These are phyloP conservation scores for Fraxinus americana DNA, from an alignment of 257 asterid genomes.

Conservation along the genomic window DNA sequence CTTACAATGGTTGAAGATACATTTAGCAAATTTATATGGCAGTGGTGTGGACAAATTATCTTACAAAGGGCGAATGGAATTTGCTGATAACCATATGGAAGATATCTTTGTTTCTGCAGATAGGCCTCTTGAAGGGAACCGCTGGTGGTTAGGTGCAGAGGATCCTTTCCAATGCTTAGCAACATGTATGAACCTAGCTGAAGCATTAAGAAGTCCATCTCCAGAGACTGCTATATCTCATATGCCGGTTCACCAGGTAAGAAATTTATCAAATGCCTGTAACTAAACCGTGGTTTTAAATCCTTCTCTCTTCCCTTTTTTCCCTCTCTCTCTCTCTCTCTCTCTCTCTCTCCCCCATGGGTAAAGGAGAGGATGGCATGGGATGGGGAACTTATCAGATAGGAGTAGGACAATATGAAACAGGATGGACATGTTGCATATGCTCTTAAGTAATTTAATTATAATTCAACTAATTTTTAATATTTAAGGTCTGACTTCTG, in stretches of 20 bases:
- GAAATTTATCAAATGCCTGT: constrained; percentile 13
- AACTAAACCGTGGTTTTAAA: not conserved
- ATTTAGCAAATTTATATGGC: constrained; percentile 81
- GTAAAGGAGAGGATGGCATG: not conserved
- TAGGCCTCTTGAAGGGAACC: constrained; percentile 91
- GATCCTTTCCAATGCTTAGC: constrained; percentile 98
- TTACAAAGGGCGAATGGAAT: constrained; percentile 71
- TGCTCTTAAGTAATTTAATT: constrained; percentile 13
- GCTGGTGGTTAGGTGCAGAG: constrained; percentile 97
- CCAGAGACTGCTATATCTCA: constrained; percentile 75
- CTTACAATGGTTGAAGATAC: constrained; percentile 81
- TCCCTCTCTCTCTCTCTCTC: too few species aligned
- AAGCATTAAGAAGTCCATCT: constrained; percentile 81
- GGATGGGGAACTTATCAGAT: not conserved
- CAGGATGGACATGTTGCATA: not conserved
- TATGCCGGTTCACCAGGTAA: constrained; percentile 93
- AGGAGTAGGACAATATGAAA: not conserved
- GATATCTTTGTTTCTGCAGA: constrained; percentile 94
- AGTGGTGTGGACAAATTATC: constrained; percentile 94
- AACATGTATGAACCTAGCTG: constrained; percentile 76
- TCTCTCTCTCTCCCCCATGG: not conserved
- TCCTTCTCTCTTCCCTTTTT: constrained; percentile 4
- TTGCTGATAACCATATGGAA: constrained; percentile 77
- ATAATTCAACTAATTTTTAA: constrained; percentile 6
- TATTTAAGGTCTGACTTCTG: constrained; percentile 3